phyloP scores from a whole-genome alignment of 1,284 basidiomycete species.

The Fistulinella cinereoalba region DNA sequence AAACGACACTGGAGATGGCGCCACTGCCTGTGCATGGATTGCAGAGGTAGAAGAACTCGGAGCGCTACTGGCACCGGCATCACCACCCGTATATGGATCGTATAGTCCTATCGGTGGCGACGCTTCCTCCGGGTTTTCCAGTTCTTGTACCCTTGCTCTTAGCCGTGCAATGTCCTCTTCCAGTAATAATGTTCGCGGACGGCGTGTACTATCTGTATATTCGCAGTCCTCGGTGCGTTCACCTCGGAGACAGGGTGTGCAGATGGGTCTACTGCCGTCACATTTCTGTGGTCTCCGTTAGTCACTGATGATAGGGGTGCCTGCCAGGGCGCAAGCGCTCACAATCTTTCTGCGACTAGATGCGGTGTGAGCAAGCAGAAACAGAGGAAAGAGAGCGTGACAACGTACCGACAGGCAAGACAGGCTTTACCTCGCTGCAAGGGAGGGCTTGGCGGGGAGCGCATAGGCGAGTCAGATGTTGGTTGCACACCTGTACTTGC shows the following conservation, averaged over 20 bases:
- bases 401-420: slow-evolving; percentile 27
- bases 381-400: background rate
- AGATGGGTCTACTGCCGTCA: slow-evolving; percentile 40
- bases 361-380: background rate
- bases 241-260: slow-evolving; percentile 35
- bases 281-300: slow-evolving; percentile 34
- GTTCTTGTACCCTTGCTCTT: slow-evolving; percentile 35
- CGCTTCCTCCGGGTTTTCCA: slow-evolving; percentile 34
- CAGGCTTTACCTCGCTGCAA: slow-evolving; percentile 34
- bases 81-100: slow-evolving; percentile 29
- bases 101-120: slow-evolving; percentile 29
- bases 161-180: slow-evolving; percentile 39
- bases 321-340: background rate
- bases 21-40: background rate
- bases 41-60: background rate
- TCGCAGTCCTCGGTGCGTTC: slow-evolving; percentile 42
- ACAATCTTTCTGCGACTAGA: slow-evolving; percentile 42
- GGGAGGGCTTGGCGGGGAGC: slow-evolving; percentile 3
- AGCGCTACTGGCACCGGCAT: background rate
- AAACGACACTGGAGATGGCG: background rate
- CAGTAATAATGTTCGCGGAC: slow-evolving; percentile 36
- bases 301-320: background rate
- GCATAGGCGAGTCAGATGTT: background rate
- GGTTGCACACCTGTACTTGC: background rate
- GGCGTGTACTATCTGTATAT: slow-evolving; percentile 37